phyloP scores from a whole-genome alignment of 2,329 filamentous ascomycete genomes.

The Mycosphaerella sp. region DNA sequence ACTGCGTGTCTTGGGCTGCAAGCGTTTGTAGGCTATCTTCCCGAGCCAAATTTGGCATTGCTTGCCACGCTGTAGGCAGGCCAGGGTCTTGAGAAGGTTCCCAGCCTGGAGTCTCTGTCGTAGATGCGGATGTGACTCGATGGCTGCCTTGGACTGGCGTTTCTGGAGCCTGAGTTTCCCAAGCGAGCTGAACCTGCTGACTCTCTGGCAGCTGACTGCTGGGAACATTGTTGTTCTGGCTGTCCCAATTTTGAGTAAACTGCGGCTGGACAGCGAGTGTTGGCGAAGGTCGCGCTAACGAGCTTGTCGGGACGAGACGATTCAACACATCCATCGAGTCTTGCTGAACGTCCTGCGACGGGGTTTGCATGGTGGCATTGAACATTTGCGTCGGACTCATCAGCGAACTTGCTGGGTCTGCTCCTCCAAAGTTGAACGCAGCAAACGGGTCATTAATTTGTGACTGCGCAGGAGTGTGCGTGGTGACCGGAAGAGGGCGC shows the following conservation, averaged over 20 bases:
- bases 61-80: constrained; percentile 27
- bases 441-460: constrained; percentile 31
- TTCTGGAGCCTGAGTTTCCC: constrained; percentile 31
- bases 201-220: constrained; percentile 28
- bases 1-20: constrained; percentile 29
- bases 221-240: constrained; percentile 17
- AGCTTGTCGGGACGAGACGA: constrained; percentile 30
- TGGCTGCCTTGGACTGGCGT: constrained; percentile 25
- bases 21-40: constrained; percentile 19
- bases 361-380: constrained; percentile 34
- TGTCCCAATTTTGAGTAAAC: constrained; percentile 10
- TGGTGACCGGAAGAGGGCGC: neutral
- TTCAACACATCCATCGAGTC: constrained; percentile 42
- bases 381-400: constrained; percentile 35
- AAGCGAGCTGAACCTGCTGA: constrained; percentile 36
- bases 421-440: constrained; percentile 30
- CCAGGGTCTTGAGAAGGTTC: constrained; percentile 33
- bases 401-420: constrained; percentile 21
- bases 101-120: constrained; percentile 32
- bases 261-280: constrained; percentile 14
- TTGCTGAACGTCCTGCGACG: constrained; percentile 32
- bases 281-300: constrained; percentile 26
- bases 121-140: constrained; percentile 21
- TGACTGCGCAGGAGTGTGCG: constrained; percentile 8
- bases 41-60: constrained; percentile 13